Percentiles rank a stretch among this genome's conserved stretches.
Conservation (phyloP, 2,329 filamentous ascomycete genomes). For the Penicillium sp. region DNA sequence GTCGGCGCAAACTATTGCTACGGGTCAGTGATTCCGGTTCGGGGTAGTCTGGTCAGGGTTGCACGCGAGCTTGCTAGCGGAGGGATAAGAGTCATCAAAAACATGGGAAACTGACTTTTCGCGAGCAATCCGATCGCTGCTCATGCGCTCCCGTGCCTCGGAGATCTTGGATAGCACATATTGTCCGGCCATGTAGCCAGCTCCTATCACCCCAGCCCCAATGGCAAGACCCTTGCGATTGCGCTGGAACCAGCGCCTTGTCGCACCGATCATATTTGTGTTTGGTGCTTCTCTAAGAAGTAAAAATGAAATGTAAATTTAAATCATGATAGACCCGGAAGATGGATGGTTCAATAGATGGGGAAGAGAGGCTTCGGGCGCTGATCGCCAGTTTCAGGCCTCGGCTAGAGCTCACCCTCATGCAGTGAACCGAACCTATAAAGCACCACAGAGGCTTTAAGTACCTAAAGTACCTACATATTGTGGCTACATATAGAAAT, state of each 20-base stretch:
- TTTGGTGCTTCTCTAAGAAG: slow-evolving; percentile 1
- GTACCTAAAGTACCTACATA: background rate
- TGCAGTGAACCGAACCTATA: background rate
- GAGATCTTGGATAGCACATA: slow-evolving; percentile 90
- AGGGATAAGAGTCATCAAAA: background rate
- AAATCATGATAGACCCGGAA: slow-evolving; percentile 6
- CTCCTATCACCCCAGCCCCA: slow-evolving; percentile 81
- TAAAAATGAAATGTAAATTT: background rate
- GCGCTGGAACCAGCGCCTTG: slow-evolving; percentile 86
- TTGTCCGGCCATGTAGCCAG: slow-evolving; percentile 86
- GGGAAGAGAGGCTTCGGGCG: slow-evolving; percentile 17
- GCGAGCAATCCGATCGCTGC: slow-evolving; percentile 88
- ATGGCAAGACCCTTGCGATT: slow-evolving; percentile 88
- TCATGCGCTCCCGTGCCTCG: slow-evolving; percentile 94
- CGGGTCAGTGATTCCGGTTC: slow-evolving; percentile 16
- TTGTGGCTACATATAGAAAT: background rate
- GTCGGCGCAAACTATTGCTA: slow-evolving; percentile 71
- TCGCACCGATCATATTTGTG: slow-evolving; percentile 62
- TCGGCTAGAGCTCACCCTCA: slow-evolving; percentile 28
- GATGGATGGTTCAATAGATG: slow-evolving; percentile 12
- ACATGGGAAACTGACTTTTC: slow-evolving; percentile 70
- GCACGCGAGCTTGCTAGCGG: slow-evolving; percentile 4
- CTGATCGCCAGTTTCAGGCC: slow-evolving; percentile 23
- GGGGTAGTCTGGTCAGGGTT: slow-evolving; percentile 6
- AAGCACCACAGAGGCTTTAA: background rate